Conservation (phyloP, 371 early-diverging fungal genomes). For the Mucor circinelloides region DNA sequence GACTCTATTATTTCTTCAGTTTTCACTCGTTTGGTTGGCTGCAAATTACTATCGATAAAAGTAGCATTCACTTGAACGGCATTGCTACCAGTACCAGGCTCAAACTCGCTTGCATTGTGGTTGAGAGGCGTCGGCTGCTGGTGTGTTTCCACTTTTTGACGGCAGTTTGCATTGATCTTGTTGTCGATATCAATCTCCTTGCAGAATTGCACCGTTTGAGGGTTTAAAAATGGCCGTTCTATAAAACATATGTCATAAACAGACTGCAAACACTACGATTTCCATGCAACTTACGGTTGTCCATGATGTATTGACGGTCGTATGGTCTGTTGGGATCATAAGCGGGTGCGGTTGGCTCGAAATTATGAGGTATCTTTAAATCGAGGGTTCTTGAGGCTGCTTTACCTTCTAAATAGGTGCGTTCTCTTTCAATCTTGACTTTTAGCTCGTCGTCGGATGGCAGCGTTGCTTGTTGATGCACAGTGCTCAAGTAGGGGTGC, state of each 20-base stretch:
- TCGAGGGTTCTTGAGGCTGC: slow-evolving; percentile 39
- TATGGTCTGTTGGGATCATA: slow-evolving; percentile 29
- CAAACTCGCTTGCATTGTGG: not conserved
- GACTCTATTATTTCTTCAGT: slow-evolving; percentile 8
- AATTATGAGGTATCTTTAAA: slow-evolving; percentile 67
- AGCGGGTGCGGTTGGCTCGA: slow-evolving; percentile 56
- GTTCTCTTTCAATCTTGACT: slow-evolving; percentile 30
- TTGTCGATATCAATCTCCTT: slow-evolving; percentile 60
- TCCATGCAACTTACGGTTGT: slow-evolving; percentile 29
- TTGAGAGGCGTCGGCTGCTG: not conserved
- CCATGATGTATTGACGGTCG: slow-evolving; percentile 23
- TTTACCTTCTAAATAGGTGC: slow-evolving; percentile 21
- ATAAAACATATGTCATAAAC: not conserved
- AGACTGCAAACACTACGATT: not conserved
- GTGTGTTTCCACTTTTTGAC: not conserved
- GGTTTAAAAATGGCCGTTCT: slow-evolving; percentile 60
- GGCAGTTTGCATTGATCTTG: slow-evolving; percentile 43
- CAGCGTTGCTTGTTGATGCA: slow-evolving; percentile 37
- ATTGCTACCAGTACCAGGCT: not conserved
- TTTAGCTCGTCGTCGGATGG: slow-evolving; percentile 50
- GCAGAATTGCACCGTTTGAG: slow-evolving; percentile 72
- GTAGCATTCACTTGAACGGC: not conserved
- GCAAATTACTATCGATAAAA: not conserved
- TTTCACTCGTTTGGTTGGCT: slow-evolving; percentile 2
- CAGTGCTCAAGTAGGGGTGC: slow-evolving; percentile 51